These are phyloP conservation scores for Volvox carteri DNA, from an alignment of 163 green algal species.

Conservation along the genomic window DNA sequence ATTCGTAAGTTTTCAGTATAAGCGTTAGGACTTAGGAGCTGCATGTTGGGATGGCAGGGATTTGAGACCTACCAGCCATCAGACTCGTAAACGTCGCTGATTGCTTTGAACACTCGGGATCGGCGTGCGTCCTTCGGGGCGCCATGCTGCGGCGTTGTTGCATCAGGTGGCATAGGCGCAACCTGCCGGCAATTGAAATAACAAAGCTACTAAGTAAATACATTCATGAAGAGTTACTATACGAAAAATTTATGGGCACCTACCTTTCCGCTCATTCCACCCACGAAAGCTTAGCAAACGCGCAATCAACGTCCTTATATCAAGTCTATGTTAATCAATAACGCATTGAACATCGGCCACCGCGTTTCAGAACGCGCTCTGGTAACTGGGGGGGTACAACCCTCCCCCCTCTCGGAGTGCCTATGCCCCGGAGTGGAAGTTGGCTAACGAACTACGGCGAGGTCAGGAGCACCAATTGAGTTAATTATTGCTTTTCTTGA, in stretches of 20 bases:
- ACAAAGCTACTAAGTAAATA: neutral
- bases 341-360: neutral
- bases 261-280: neutral
- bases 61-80: slow-evolving; percentile 9
- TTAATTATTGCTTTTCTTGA: no score
- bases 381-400: no score
- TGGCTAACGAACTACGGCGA: no score
- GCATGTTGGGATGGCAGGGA: neutral
- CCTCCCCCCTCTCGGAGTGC: no score
- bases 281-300: neutral
- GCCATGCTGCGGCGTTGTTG: no score
- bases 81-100: neutral
- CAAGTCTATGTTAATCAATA: neutral
- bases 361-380: no score
- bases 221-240: neutral
- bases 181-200: neutral
- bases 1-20: no score
- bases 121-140: neutral
- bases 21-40: neutral
- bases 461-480: no score
- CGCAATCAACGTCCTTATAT: no score
- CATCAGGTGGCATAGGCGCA: neutral
- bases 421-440: no score
- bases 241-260: neutral
- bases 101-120: slow-evolving; percentile 6